A percentile compares a stretch with the other conserved stretches of the same genome.
Conservation (phyloP, 495 filamentous ascomycete genomes). For the Aspergillus panamensis region DNA sequence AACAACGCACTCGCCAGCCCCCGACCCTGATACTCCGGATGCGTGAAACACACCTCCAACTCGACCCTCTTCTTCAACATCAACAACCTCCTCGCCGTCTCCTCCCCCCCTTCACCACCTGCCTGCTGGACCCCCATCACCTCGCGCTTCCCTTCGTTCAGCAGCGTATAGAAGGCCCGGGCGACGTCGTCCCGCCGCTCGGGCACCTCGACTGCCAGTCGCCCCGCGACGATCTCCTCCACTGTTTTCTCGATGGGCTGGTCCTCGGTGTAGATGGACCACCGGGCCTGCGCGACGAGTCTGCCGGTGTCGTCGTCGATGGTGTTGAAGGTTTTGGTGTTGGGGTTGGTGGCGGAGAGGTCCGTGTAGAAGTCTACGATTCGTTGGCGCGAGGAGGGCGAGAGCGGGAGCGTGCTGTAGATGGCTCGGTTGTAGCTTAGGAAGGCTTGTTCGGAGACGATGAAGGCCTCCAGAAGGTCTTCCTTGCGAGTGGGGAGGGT, state of each 20-base stretch:
- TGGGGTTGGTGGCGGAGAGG: not conserved
- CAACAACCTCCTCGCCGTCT: too few relatives aligned
- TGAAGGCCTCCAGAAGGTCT: not conserved
- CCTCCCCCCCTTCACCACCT: not conserved
- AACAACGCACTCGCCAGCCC: conserved; percentile 41
- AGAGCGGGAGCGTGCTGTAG: not conserved
- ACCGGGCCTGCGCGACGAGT: conserved; percentile 26
- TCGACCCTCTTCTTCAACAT: conserved; percentile 4
- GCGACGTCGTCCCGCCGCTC: conserved; percentile 6
- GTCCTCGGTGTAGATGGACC: conserved; percentile 20
- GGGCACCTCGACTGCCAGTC: not conserved
- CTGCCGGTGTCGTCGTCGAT: conserved; percentile 18
- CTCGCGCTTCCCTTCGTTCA: conserved; percentile 3
- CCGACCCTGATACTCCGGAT: conserved; percentile 2
- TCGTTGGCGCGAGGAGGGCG: not conserved
- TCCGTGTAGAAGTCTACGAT: not conserved
- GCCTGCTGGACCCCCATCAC: not conserved
- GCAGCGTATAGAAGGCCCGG: not conserved
- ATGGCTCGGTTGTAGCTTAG: not conserved
- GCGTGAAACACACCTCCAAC: conserved; percentile 6
- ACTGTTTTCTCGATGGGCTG: conserved; percentile 11
- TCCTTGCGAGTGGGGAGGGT: not conserved
- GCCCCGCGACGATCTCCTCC: conserved; percentile 8
- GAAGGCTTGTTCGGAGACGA: not conserved
- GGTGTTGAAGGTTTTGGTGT: conserved; percentile 11